Base-by-base conservation (phyloP, 148 eudicot genomes). In the Chenopodium quinoa region DNA sequence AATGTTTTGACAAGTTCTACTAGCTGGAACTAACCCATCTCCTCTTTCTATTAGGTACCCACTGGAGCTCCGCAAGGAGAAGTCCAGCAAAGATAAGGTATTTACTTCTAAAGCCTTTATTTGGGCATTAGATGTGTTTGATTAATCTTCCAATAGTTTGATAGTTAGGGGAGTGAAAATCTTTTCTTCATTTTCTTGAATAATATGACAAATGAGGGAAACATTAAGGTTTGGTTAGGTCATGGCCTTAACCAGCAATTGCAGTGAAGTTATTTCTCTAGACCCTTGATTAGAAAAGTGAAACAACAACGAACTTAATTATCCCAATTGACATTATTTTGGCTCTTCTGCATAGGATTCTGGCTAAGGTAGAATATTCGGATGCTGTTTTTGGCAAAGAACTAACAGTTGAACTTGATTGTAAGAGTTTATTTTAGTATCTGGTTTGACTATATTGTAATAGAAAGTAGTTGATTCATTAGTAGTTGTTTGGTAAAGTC, bases 1-100 rank as follows among this genome's bases (percentile, higher is more conserved):
- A 25, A 72, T 71, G 40, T 16, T 81, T 27, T 44, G 47, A 48
- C 50, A 20, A 14, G 37, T 32, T 54, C 46, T 77, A 32, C 22
- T 32, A 73, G 74, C 60, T 73, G 75, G 47, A 66, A 77, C 44
- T 67, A 75, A 73, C 60, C 25, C n/a, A 48, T 47, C 56, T 73
- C 19, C 12, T 76, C 14, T 76, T 80, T 64, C 85, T 29, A 23
- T 9, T 80, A 96, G 99, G 99, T 96, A 96, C 71, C 99, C 99
- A 1, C 75, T 96, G 91, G 99, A 93, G 91, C 92, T 96, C 58
- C 89, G 99, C n/a, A 96, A 92, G 88, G 97, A 86, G 83, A 96
- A 96, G 84, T 85, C 98, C 27, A 87, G 90, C 31, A 96, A 96
- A 88, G 88, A 84, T 72, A 96, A 93, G 98, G 99, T 96, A 89